Conservation (phyloP, 2,329 filamentous ascomycete species). For the Arthroderma sp. region DNA sequence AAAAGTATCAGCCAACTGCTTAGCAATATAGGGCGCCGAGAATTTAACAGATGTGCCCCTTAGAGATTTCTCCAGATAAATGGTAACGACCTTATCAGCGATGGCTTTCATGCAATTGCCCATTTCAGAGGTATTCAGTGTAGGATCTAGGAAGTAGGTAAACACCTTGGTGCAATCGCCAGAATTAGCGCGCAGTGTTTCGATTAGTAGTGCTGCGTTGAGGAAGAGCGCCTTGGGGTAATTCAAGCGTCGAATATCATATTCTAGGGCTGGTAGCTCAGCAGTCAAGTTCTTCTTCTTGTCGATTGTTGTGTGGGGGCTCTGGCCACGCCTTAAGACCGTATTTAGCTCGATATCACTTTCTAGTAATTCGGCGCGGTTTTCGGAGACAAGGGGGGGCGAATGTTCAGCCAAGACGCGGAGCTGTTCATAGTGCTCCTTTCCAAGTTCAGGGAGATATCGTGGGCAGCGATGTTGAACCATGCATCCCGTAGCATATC, state of each 20-base stretch:
- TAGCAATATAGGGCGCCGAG: conserved; percentile 81
- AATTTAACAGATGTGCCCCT: conserved; percentile 62
- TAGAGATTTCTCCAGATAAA: conserved; percentile 66
- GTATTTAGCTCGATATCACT: conserved; percentile 96
- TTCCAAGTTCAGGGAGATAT: conserved; percentile 67
- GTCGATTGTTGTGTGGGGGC: conserved; percentile 55
- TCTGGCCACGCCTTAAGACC: conserved; percentile 75
- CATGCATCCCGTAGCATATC: conserved; percentile 79
- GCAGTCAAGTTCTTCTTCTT: conserved; percentile 69
- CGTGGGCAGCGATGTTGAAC: conserved; percentile 96
- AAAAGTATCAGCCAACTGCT: conserved; percentile 75
- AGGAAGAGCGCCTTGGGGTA: conserved; percentile 89
- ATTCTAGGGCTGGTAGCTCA: conserved; percentile 62
- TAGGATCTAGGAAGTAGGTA: conserved; percentile 89
- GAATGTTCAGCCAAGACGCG: conserved; percentile 77
- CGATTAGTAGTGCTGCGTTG: conserved; percentile 78
- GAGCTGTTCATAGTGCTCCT: conserved; percentile 62
- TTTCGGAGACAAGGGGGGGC: conserved; percentile 73
- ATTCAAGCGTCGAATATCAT: conserved; percentile 67
- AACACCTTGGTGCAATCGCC: conserved; percentile 85
- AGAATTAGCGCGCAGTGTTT: conserved; percentile 70
- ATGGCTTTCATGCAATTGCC: conserved; percentile 52
- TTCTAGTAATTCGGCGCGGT: conserved; percentile 78
- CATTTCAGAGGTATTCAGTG: conserved; percentile 52
- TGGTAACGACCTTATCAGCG: conserved; percentile 58